A percentile compares a stretch with the other conserved stretches of the same genome.
These are phyloP conservation scores for Vitis rotundifolia DNA, from an alignment of 164 flowering plant genomes.

Conservation along the genomic window DNA sequence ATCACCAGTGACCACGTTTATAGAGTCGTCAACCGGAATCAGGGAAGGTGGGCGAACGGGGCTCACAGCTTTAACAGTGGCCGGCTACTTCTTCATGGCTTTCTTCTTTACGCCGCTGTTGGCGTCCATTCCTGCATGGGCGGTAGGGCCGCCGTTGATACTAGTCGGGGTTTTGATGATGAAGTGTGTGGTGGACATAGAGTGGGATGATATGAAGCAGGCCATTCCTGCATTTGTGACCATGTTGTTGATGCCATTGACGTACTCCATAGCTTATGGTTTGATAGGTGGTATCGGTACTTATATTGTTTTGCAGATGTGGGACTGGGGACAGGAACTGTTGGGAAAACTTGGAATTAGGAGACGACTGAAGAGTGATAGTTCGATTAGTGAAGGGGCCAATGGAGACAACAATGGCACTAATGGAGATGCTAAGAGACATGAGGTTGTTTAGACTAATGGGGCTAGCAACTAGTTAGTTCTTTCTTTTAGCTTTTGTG, in stretches of 20 bases:
- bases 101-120: conserved; percentile 84
- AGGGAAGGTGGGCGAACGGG: conserved; percentile 82
- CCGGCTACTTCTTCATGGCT: conserved; percentile 65
- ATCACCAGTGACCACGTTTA: conserved; percentile 81
- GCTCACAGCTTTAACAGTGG: conserved; percentile 77
- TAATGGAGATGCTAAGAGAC: neutral
- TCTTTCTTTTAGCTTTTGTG: neutral
- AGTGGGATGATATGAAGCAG: conserved; percentile 69
- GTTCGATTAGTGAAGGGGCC: neutral
- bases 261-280: conserved; percentile 77
- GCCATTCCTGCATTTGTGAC: conserved; percentile 74
- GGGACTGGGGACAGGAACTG: conserved; percentile 50
- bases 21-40: conserved; percentile 92
- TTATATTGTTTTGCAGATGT: conserved; percentile 44
- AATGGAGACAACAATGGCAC: neutral
- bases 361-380: neutral
- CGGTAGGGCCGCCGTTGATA: conserved; percentile 76
- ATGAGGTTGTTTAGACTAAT: neutral
- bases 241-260: conserved; percentile 63
- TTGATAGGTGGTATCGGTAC: conserved; percentile 75
- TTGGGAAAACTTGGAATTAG: neutral
- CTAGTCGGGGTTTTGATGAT: conserved; percentile 80
- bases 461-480: neutral
- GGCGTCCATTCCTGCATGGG: conserved; percentile 61
- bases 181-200: conserved; percentile 66